phyloP scores from a whole-genome alignment of 352 stramenopile genomes.

The Pythium plurisporium region DNA sequence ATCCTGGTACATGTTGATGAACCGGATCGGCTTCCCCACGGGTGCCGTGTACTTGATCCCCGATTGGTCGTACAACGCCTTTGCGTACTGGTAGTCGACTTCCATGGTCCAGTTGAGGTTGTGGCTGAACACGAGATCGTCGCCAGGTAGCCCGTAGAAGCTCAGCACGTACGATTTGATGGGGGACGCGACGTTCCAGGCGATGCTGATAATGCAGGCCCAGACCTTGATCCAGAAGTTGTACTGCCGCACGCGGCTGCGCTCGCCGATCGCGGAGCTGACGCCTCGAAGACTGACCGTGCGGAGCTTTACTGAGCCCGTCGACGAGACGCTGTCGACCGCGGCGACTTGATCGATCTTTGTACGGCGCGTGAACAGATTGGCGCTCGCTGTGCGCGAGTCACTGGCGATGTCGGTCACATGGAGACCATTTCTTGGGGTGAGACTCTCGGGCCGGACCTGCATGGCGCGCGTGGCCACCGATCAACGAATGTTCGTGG shows the following conservation, averaged over 20 bases:
- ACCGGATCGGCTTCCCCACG: constrained; percentile 10
- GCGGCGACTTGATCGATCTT: no score
- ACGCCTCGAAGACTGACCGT: neutral
- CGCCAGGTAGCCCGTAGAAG: constrained; percentile 12
- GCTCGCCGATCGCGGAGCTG: neutral
- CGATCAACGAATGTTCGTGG: no score
- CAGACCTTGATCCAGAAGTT: neutral
- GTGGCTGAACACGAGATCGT: constrained; percentile 19
- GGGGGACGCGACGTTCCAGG: constrained; percentile 19
- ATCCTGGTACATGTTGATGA: constrained; percentile 25
- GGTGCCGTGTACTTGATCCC: constrained; percentile 8
- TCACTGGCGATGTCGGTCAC: no score
- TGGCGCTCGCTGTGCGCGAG: no score
- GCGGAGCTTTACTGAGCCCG: no score
- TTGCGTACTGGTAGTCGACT: constrained; percentile 20
- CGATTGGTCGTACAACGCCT: constrained; percentile 12
- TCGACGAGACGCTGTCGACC: no score
- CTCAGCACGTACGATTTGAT: constrained; percentile 21
- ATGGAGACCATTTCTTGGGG: no score
- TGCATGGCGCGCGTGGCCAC: no score
- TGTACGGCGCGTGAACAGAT: no score
- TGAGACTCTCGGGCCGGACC: no score
- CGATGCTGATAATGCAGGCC: neutral
- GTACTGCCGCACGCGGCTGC: neutral
- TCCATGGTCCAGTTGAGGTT: constrained; percentile 22